A percentile compares a stretch with the other conserved stretches of the same genome.
Evolutionary conservation across 345 rosid species (phyloP).

Genomic region (Durio zibethinus): DNA sequence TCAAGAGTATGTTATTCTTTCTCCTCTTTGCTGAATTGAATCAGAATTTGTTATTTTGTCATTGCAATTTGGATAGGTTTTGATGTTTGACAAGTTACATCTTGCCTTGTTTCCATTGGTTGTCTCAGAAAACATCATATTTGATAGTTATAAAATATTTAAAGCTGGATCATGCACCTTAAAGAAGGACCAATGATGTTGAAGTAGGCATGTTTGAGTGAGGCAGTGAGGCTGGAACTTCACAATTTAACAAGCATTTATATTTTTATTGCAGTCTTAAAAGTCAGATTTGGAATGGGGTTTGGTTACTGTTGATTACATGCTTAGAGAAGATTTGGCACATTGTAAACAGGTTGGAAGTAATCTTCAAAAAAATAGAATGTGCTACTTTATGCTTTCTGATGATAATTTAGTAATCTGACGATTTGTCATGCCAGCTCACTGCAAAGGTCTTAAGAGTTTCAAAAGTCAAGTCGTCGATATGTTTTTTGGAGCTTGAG

Average conservation of each 20-base stretch:
- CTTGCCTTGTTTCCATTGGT: not conserved
- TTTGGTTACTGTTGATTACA: not conserved
- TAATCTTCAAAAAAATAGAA: not conserved
- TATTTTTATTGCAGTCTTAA: not conserved
- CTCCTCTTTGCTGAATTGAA: slow-evolving; percentile 4
- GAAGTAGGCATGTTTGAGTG: not conserved
- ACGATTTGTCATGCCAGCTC: not conserved
- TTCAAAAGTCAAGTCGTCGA: not conserved
- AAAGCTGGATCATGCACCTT: not conserved
- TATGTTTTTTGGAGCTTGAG: not conserved
- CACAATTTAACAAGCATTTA: not conserved
- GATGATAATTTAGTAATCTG: not conserved
- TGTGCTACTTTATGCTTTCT: not conserved
- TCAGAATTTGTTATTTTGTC: not conserved
- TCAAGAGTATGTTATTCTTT: slow-evolving; percentile 56
- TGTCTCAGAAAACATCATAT: not conserved
- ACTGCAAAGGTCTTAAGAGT: not conserved
- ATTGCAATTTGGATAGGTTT: not conserved
- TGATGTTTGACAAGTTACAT: not conserved
- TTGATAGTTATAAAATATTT: not conserved
- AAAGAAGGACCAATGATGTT: not conserved
- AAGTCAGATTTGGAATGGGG: not conserved
- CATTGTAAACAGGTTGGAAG: not conserved
- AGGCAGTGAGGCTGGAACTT: not conserved
- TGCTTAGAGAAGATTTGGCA: not conserved